Base-by-base conservation (phyloP, 768 basidiomycete species). In the Pisolithus microcarpus region DNA sequence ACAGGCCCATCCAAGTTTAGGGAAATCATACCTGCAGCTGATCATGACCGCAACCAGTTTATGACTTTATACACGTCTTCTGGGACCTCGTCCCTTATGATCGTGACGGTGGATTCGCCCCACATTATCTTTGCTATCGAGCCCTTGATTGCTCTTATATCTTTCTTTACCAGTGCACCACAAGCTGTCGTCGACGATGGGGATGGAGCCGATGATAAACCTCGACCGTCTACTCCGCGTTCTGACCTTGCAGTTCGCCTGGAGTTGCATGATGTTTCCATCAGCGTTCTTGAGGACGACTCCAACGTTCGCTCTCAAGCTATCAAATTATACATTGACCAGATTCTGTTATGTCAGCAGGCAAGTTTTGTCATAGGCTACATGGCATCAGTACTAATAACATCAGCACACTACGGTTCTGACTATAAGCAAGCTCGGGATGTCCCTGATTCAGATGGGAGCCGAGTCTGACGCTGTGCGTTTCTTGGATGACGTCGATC, bases 381-480 rank as follows among this genome's bases (percentile, higher is more conserved):
- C 24, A 34, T 16, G 2, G 10, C 31, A 37, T 30, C 36, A 26
- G 31, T 53, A 21, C 53, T 63, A 46, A 63, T 16, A n/a, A n/a
- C 31, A 1, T 11, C 28, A 97, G 90, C 84, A 84, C 7, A 80
- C 91, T 34, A 64, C 90, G 53, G 89, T 93, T 2, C 70, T 98
- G 50, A 91, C 79, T 34, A 72, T 97, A 30, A 81, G 77, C 48
- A 79, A 77, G 28, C 75, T 97, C 8, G 96, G 96, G 19, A 98
- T 99, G 95, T 96, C 92, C 3, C 74, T 99, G 28, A 81, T 84
- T 53, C 77, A 78, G 26, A 98, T 99, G 93, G 90, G 89, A 56
- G 77, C 78, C 56, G 74, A 80, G 43, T 74, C 81, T 0, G 94
- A 98, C 55, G 83, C 79, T 44, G 91, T 94, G 46, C 82, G 91